Conservation (phyloP, 2,329 filamentous ascomycete genomes). For the Orbilia ellipsospora region DNA sequence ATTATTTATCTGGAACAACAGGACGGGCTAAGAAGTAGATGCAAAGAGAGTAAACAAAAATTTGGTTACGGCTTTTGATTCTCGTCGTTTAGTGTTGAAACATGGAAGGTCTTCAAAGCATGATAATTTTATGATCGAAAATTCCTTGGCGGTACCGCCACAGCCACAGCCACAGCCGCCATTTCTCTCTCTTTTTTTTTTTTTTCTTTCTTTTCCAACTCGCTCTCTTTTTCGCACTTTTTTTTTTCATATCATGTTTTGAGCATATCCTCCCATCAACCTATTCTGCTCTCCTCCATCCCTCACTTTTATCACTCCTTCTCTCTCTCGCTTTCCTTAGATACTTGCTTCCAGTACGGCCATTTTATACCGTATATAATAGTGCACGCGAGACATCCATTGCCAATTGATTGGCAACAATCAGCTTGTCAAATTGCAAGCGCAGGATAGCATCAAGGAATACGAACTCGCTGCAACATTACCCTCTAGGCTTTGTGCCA, state of each 20-base stretch:
- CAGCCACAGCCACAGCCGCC: neutral
- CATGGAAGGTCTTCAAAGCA: no score
- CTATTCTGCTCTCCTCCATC: no score
- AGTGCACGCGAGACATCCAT: neutral
- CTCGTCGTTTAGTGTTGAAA: no score
- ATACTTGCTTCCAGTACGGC: neutral
- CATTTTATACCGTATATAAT: neutral
- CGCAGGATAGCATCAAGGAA: no score
- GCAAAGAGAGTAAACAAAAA: neutral
- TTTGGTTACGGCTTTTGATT: neutral
- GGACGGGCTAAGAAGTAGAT: neutral
- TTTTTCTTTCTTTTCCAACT: neutral
- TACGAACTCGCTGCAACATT: no score
- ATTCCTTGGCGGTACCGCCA: conserved; percentile 30
- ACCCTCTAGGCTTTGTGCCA: no score
- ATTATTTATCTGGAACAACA: neutral
- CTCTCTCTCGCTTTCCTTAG: conserved; percentile 2
- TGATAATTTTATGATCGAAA: conserved; percentile 5
- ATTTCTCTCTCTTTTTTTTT: neutral
- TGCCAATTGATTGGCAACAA: no score
- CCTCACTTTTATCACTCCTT: neutral
- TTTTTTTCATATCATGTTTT: neutral
- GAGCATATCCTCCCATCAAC: neutral
- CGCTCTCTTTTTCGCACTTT: neutral
- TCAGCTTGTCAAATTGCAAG: no score